Evolutionary conservation across 2,329 filamentous ascomycete species (phyloP), one percentile per base, ranked within the genome.

Genomic region (Trichoderma arundinaceum): DNA sequence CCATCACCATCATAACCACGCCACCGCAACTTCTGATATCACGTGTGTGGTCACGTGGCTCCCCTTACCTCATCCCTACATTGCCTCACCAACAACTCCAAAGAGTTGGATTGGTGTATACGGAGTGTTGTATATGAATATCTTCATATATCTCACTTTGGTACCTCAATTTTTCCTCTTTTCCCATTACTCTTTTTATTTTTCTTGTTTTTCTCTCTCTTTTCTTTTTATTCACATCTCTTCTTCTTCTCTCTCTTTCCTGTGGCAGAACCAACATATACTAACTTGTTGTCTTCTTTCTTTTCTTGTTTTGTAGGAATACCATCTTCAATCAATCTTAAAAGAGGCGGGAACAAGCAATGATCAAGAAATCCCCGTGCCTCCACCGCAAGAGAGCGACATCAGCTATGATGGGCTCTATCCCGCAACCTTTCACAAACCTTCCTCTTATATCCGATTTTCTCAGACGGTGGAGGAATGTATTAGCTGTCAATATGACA

Each of bases 401-500:
- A 80, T 94, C 78, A 87, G 92, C 79, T 99, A 97, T 89, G 92
- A 96, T 78, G 87, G 90, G 73, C 86, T 97, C 72, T 98, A 98
- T 76, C 87, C 90, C 57, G 88, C 86, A 70, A 82, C 83, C 66
- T 97, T 94, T 79, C 86, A 89, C 73, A 90, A 96, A 77, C 93
- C 95, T 60, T 88, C 90, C 68, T 95, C 94, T 68, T 98, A 98
- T 79, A 97, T 99, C 76, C 92, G 94, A 70, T 98, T 96, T 81
- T 98, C 95, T 69, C 94, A 96, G 71, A 99, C 95, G 2, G 94
- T 99, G 68, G 95, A 99, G 80, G 95, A 99, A 79, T 96, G 91
- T 73, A 90, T 92, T 74, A 91, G 92, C 73, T 91, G 90, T 76
- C 87, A 90, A 72, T 99, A 99, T 88, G 93, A 96, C 80, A 94